phyloP scores from a whole-genome alignment of 129 eudicot genomes.

The Deinandra increscens region DNA sequence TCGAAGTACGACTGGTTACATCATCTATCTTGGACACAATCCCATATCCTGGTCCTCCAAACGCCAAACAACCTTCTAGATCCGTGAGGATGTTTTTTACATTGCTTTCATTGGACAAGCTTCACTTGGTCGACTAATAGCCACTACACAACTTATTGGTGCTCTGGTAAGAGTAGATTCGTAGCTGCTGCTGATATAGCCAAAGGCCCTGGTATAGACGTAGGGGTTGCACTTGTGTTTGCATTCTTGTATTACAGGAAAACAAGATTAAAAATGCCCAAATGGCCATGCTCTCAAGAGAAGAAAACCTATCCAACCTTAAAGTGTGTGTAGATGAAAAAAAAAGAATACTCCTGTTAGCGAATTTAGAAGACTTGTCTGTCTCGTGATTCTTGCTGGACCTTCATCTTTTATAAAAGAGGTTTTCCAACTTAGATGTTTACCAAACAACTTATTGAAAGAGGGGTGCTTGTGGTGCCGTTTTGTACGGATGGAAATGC shows the following conservation, averaged over 20 bases:
- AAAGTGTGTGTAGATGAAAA: constrained; percentile 75
- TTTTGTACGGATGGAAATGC: constrained; percentile 70
- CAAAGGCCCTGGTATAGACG: constrained; percentile 78
- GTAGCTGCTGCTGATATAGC: constrained; percentile 63
- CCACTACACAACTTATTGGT: constrained; percentile 62
- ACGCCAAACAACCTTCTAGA: constrained; percentile 89
- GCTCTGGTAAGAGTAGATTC: constrained; percentile 69
- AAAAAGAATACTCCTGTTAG: constrained; percentile 57
- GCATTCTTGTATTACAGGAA: constrained; percentile 76
- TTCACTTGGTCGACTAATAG: constrained; percentile 80
- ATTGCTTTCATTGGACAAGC: constrained; percentile 89
- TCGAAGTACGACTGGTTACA: too few species aligned
- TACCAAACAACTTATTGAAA: constrained; percentile 67
- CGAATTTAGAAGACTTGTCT: constrained; percentile 81
- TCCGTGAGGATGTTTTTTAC: constrained; percentile 90
- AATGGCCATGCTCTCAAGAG: constrained; percentile 77
- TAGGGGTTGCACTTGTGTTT: constrained; percentile 74
- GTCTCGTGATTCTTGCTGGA: constrained; percentile 85
- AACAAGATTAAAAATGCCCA: constrained; percentile 77
- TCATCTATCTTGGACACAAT: too few species aligned
- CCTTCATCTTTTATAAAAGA: constrained; percentile 65
- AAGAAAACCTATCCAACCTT: constrained; percentile 79
- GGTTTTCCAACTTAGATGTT: constrained; percentile 54
- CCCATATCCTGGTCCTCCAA: too few species aligned
- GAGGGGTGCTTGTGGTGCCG: constrained; percentile 96